Conservation (phyloP, 2,329 filamentous ascomycete species). For the Ceratocystis albifundus region DNA sequence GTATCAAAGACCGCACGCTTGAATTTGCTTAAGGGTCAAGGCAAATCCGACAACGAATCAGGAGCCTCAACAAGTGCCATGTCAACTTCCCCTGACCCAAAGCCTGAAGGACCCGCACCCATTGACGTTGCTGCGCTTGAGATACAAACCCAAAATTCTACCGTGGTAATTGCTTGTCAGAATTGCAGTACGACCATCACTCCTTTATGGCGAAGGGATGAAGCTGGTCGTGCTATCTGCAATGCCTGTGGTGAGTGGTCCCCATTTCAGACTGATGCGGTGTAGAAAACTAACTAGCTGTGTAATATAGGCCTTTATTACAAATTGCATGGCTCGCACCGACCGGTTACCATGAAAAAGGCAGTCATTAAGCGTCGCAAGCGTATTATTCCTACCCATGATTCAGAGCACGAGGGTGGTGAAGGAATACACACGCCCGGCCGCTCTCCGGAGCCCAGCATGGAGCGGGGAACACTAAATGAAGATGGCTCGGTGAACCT, state of each 20-base stretch:
- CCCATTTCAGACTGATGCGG: not conserved
- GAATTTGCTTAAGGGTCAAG: slow-evolving; percentile 42
- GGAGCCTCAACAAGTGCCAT: slow-evolving; percentile 26
- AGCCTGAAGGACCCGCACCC: slow-evolving; percentile 23
- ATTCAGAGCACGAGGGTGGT: slow-evolving; percentile 38
- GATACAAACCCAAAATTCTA: slow-evolving; percentile 38
- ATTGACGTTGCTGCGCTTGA: slow-evolving; percentile 36
- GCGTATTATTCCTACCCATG: slow-evolving; percentile 72
- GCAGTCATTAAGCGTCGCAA: slow-evolving; percentile 92
- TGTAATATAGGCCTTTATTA: slow-evolving; percentile 68
- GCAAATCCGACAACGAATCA: slow-evolving; percentile 24
- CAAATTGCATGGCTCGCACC: slow-evolving; percentile 86
- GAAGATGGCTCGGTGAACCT: slow-evolving; percentile 55
- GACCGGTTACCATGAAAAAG: slow-evolving; percentile 98
- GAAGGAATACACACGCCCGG: slow-evolving; percentile 35
- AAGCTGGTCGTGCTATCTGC: slow-evolving; percentile 91
- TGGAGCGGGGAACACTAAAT: slow-evolving; percentile 47
- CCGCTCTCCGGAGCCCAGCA: slow-evolving; percentile 31
- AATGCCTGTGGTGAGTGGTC: slow-evolving; percentile 77
- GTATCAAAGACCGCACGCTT: slow-evolving; percentile 77
- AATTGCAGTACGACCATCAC: slow-evolving; percentile 97
- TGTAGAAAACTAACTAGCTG: not conserved
- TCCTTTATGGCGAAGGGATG: slow-evolving; percentile 87
- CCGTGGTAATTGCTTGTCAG: slow-evolving; percentile 77
- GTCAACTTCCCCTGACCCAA: slow-evolving; percentile 12